Evolutionary conservation across 2,329 filamentous ascomycete genomes (phyloP).

Genomic region (Verticillium nonalfalfae): DNA sequence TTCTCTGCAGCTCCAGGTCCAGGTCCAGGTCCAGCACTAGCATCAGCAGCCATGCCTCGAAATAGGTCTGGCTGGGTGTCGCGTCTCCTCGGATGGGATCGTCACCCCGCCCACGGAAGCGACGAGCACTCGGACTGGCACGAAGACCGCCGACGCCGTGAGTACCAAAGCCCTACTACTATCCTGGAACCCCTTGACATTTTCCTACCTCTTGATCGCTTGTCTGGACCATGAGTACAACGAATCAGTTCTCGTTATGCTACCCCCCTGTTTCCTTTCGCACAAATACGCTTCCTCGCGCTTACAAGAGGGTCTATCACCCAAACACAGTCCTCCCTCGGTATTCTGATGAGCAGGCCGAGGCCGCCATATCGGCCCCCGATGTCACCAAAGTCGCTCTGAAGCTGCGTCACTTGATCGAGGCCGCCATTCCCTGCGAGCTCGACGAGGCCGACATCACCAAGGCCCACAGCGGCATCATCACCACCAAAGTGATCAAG

Average conservation of each 20-base stretch:
- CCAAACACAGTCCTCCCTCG: slow-evolving; percentile 54
- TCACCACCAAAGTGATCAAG: slow-evolving; percentile 71
- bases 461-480: slow-evolving; percentile 74
- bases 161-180: slow-evolving; percentile 11
- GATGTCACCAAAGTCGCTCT: slow-evolving; percentile 88
- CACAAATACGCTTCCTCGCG: background rate
- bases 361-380: slow-evolving; percentile 64
- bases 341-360: slow-evolving; percentile 49
- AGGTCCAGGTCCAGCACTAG: background rate
- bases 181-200: background rate
- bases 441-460: slow-evolving; percentile 71
- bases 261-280: background rate
- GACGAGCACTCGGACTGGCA: slow-evolving; percentile 26
- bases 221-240: no score
- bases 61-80: slow-evolving; percentile 20
- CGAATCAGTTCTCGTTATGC: slow-evolving; percentile 7
- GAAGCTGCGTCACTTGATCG: slow-evolving; percentile 83
- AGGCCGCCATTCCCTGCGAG: slow-evolving; percentile 86
- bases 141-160: slow-evolving; percentile 38
- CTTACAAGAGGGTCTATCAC: slow-evolving; percentile 5
- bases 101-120: slow-evolving; percentile 22
- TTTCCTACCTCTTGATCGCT: background rate
- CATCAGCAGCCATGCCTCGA: background rate
- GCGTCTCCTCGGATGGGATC: slow-evolving; percentile 26
- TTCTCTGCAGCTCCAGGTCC: background rate